Base-by-base conservation (phyloP, 371 early-diverging fungal genomes). In the Blastocladiella emersonii region DNA sequence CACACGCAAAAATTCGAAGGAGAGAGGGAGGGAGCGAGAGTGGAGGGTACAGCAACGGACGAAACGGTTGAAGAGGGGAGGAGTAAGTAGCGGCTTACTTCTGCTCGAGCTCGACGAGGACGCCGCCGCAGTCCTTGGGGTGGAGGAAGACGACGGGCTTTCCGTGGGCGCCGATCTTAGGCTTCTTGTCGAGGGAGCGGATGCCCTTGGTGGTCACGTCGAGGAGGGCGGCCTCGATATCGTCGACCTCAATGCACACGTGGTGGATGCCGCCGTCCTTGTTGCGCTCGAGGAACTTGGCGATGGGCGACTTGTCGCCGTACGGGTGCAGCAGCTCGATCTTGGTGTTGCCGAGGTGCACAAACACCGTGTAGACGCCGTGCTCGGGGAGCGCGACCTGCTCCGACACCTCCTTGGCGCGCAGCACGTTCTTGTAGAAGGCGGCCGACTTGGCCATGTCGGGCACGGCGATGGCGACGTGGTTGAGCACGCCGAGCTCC, bases 81-180 rank as follows among this genome's bases (percentile, higher is more conserved):
- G n/a, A n/a, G n/a, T n/a, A n/a, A n/a, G n/a, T n/a, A n/a, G n/a
- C n/a, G n/a, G n/a, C n/a, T 43, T 13, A 72, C 6, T 65, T 64
- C 63, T 82, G 80, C 71, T 86, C 87, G 32, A 87, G 73, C 71
- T 88, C 87, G 21, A 88, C 83, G 66, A 90, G 75, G 5, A 88
- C 85, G 15, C 89, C 89, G 63, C 85, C 83, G 60, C 87, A 88
- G 67, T 88, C 88, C 70, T 88, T 88, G 55, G 90, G 90, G 64
- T 89, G 89, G 65, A 89, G 68, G 57, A 89, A 89, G 12, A 59
- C 25, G 23, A 87, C 89, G 1, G 85, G 88, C 65, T 85, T 81
- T 10, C 82, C 81, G 64, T 87, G 89, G 3, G 88, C 89, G n/a
- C 90, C 89, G 63, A 87, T 88, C 74, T 88, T 87, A 56, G 87